phyloP scores from a whole-genome alignment of 345 rosid species.

The Barbarea vulgaris region DNA sequence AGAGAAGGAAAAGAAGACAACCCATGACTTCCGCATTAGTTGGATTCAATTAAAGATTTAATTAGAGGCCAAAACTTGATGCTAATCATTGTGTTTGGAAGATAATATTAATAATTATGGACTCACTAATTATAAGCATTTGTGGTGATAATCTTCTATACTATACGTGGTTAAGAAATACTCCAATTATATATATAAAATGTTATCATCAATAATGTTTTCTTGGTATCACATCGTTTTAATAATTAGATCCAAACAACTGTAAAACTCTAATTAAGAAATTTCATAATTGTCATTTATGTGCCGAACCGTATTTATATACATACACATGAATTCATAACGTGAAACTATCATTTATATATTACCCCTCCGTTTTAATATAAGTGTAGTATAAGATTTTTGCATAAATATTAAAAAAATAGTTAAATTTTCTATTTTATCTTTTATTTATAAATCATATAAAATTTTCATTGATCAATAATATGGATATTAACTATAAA shows the following conservation, averaged over 20 bases:
- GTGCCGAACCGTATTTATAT: neutral
- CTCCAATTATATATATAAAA: slow-evolving; percentile 32
- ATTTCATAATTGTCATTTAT: neutral
- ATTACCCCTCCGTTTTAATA: too few species aligned
- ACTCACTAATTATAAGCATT: slow-evolving; percentile 34
- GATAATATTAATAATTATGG: slow-evolving; percentile 40
- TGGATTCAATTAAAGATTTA: slow-evolving; percentile 39
- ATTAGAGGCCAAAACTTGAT: slow-evolving; percentile 37
- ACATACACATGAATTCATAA: neutral
- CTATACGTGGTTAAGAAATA: slow-evolving; percentile 20
- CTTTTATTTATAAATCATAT: too few species aligned
- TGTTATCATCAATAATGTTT: slow-evolving; percentile 39
- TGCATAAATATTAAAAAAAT: too few species aligned
- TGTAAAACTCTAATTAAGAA: slow-evolving; percentile 14
- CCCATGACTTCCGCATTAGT: slow-evolving; percentile 44
- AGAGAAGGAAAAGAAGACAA: slow-evolving; percentile 23
- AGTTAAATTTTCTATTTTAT: too few species aligned
- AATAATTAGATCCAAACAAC: slow-evolving; percentile 39
- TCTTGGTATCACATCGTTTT: slow-evolving; percentile 33
- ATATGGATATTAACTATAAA: too few species aligned
- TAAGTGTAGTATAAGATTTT: too few species aligned
- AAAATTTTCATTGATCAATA: too few species aligned
- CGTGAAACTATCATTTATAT: neutral
- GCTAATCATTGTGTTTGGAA: slow-evolving; percentile 41
- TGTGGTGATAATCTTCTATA: slow-evolving; percentile 37